phyloP scores from a whole-genome alignment of 805 yeast genomes.

The Yarrowia sp. region DNA sequence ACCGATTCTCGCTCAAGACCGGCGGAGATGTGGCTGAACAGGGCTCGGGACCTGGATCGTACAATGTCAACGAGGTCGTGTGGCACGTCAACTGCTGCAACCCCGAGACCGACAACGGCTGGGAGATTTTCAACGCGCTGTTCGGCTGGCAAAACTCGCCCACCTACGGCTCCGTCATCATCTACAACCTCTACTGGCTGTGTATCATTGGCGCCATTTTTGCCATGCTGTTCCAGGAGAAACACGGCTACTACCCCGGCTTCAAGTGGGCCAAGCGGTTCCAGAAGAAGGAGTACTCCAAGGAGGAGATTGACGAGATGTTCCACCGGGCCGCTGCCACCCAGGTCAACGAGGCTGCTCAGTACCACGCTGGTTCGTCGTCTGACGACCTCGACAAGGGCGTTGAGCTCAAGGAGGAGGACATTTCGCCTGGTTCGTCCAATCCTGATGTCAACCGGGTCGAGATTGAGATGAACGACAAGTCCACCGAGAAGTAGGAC shows the following conservation, averaged over 20 bases:
- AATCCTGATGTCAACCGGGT: neutral
- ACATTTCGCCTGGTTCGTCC: slow-evolving; percentile 4
- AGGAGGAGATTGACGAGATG: slow-evolving; percentile 51
- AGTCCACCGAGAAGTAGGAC: neutral
- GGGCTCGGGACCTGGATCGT: slow-evolving; percentile 96
- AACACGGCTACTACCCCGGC: slow-evolving; percentile 79
- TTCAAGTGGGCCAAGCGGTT: slow-evolving; percentile 52
- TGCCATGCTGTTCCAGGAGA: slow-evolving; percentile 84
- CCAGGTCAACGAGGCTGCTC: slow-evolving; percentile 42
- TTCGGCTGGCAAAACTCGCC: slow-evolving; percentile 98
- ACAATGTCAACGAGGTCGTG: slow-evolving; percentile 76
- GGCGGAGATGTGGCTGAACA: slow-evolving; percentile 96
- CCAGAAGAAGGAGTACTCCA: slow-evolving; percentile 45
- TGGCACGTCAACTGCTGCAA: slow-evolving; percentile 99
- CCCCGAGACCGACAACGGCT: slow-evolving; percentile 89
- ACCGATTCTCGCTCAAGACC: slow-evolving; percentile 65
- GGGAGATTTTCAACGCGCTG: slow-evolving; percentile 95
- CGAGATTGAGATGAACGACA: neutral
- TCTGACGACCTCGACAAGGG: slow-evolving; percentile 6
- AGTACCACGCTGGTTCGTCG: slow-evolving; percentile 16
- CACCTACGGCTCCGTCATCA: slow-evolving; percentile 86
- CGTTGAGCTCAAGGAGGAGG: neutral
- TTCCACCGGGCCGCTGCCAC: slow-evolving; percentile 41
- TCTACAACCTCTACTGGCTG: slow-evolving; percentile 91
- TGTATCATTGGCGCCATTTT: slow-evolving; percentile 60